These are phyloP conservation scores for Corymbia calophylla DNA, from an alignment of 441 rosid genomes.

Conservation along the genomic window DNA sequence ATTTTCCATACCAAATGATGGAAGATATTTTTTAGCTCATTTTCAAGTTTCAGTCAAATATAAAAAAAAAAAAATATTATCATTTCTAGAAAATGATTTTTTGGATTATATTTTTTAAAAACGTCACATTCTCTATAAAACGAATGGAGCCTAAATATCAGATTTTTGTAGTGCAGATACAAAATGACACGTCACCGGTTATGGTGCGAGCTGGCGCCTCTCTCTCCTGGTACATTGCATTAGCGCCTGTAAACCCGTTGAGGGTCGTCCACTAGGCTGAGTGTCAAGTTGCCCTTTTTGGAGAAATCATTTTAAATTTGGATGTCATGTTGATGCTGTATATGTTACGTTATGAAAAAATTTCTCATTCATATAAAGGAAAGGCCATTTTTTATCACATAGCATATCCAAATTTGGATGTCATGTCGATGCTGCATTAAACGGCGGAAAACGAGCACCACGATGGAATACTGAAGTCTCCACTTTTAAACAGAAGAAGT, in stretches of 20 bases:
- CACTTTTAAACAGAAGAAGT: background rate
- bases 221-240: background rate
- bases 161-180: background rate
- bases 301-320: background rate
- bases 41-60: background rate
- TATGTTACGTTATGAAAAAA: background rate
- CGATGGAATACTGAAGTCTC: background rate
- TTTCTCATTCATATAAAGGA: background rate
- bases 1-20: background rate
- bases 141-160: background rate
- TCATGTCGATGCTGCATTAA: background rate
- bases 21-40: no score
- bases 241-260: background rate
- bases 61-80: no score
- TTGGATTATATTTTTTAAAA: no score
- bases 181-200: background rate
- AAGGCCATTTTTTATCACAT: background rate
- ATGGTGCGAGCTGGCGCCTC: background rate
- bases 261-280: background rate
- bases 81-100: background rate
- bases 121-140: fast-evolving
- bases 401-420: background rate
- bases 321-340: background rate
- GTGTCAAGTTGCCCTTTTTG: background rate
- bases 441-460: background rate